Evolutionary conservation across 1,139 yeast species (phyloP).

Genomic region (Candida dubliniensis): DNA sequence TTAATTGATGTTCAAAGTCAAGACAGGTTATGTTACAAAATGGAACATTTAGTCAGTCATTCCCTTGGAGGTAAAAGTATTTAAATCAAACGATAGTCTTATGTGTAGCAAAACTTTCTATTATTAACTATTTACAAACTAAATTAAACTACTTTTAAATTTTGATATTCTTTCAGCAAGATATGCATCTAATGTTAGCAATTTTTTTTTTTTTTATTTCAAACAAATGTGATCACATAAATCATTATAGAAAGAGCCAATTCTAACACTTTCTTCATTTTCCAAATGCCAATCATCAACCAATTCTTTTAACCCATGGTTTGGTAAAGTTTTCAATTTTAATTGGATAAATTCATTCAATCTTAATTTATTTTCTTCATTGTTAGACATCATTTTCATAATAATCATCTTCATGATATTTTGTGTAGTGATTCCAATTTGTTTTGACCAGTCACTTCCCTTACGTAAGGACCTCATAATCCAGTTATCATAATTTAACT

Average conservation of each 20-base stretch:
- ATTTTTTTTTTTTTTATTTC: too few species aligned
- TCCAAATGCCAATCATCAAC: slow-evolving; percentile 21
- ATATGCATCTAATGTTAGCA: too few species aligned
- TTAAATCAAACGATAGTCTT: too few species aligned
- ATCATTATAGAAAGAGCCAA: slow-evolving; percentile 9
- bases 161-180: too few species aligned
- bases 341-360: slow-evolving; percentile 29
- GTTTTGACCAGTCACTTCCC: slow-evolving; percentile 45
- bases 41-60: too few species aligned
- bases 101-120: too few species aligned
- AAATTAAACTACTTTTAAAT: too few species aligned
- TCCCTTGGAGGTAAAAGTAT: too few species aligned
- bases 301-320: slow-evolving; percentile 32
- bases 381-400: slow-evolving; percentile 40
- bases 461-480: slow-evolving; percentile 40
- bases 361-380: slow-evolving; percentile 11
- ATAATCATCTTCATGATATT: slow-evolving; percentile 43
- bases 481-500: slow-evolving; percentile 52
- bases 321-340: slow-evolving; percentile 32
- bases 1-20: too few species aligned
- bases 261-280: slow-evolving; percentile 19
- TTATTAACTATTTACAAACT: too few species aligned
- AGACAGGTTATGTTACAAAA: too few species aligned
- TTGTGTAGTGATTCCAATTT: slow-evolving; percentile 39
- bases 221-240: slow-evolving; percentile 1